These are phyloP conservation scores for Kodamaea arcana DNA, from an alignment of 1,139 yeast genomes.

Conservation along the genomic window DNA sequence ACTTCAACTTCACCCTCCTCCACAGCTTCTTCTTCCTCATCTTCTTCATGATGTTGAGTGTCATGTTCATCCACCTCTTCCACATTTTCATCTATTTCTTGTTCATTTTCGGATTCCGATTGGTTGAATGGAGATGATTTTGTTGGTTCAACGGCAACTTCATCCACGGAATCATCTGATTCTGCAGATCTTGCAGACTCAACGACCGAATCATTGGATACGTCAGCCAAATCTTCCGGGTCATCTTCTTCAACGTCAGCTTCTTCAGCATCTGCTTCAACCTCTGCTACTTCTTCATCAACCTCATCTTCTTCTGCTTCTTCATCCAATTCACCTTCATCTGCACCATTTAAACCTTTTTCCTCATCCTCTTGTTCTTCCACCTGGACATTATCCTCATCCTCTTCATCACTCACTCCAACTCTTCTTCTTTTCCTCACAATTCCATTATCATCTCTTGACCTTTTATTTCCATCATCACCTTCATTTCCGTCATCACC, in stretches of 20 bases:
- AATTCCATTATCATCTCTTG: conserved; percentile 4
- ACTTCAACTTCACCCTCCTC: conserved; percentile 12
- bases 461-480: too few relatives aligned
- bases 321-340: conserved; percentile 10
- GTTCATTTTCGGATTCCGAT: not conserved
- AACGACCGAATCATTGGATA: too few relatives aligned
- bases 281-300: conserved; percentile 16
- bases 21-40: conserved; percentile 2
- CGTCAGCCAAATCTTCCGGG: conserved; percentile 6
- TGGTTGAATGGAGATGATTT: too few relatives aligned
- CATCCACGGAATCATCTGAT: conserved; percentile 12
- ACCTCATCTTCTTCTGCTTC: conserved; percentile 10
- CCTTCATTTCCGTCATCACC: conserved; percentile 9
- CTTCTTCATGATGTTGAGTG: conserved; percentile 10
- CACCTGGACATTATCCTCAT: conserved; percentile 6
- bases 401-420: not conserved
- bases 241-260: conserved; percentile 15
- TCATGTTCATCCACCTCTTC: not conserved
- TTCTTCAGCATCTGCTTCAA: too few relatives aligned
- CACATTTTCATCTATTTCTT: too few relatives aligned
- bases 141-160: too few relatives aligned
- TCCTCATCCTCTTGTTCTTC: conserved; percentile 9
- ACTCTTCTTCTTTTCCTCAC: not conserved
- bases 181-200: too few relatives aligned
- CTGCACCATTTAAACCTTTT: conserved; percentile 6